Percentiles rank a stretch among this genome's conserved stretches.
These are phyloP conservation scores for Lepiota venenata DNA, from an alignment of 768 basidiomycete genomes.

Conservation along the genomic window DNA sequence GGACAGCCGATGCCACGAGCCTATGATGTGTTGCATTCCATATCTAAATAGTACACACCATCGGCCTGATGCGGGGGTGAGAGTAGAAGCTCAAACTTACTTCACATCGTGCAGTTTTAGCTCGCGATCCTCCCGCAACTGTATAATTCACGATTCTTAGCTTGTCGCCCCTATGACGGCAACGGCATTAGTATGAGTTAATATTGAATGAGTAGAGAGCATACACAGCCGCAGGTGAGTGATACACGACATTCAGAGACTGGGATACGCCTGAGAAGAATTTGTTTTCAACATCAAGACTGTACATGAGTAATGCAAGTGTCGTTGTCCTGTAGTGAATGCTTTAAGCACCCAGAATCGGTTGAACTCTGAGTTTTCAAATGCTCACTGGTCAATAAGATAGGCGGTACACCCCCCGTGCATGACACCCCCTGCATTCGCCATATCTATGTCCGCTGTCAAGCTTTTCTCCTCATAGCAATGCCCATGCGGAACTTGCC, in stretches of 20 bases:
- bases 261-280: conserved; percentile 40
- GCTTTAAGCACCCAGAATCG: not conserved
- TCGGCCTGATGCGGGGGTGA: not conserved
- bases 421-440: conserved; percentile 40
- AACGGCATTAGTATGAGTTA: not conserved
- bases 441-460: conserved; percentile 40
- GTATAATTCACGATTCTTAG: conserved; percentile 52
- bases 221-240: conserved; percentile 50
- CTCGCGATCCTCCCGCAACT: conserved; percentile 43
- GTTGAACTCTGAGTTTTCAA: not conserved
- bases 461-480: not conserved
- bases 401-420: conserved; percentile 57
- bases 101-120: conserved; percentile 48
- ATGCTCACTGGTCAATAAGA: conserved; percentile 48
- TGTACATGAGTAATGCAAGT: conserved; percentile 39
- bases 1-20: conserved; percentile 50
- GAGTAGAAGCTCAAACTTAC: conserved; percentile 21
- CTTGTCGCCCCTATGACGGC: conserved; percentile 38
- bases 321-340: conserved; percentile 42
- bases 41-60: conserved; percentile 32
- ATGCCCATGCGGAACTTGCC: conserved; percentile 24
- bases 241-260: conserved; percentile 50
- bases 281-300: conserved; percentile 22
- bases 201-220: conserved; percentile 7
- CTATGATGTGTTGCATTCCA: conserved; percentile 54